Base-by-base conservation (phyloP, 306 rosid genomes). In the Cucumis sativus region DNA sequence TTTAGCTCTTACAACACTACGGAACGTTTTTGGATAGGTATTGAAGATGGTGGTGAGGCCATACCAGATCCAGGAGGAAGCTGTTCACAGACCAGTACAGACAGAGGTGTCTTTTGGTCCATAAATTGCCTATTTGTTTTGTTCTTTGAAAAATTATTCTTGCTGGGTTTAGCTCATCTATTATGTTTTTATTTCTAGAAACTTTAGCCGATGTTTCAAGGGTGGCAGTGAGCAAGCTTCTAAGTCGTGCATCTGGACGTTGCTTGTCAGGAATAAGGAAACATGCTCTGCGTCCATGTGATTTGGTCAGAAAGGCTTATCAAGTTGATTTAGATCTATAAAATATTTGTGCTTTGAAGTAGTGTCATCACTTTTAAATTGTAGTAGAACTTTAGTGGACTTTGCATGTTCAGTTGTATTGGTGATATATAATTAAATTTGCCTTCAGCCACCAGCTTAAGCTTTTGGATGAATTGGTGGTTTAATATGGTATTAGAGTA, bases 171-270 rank as follows among this genome's bases (percentile, higher is more conserved):
- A 13, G 17, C 15, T 23, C 55, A 23, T 76, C 57, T 6, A 13
- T 41, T 40, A 59, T 60, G 54, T 28, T 23, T 71, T 72, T 41
- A 15, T 61, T 77, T 80, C 78, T 79, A 87, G 91, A 74, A 75
- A 68, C 79, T 45, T 86, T 85, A 16, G 83, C 80, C 16, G 70
- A 85, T 30, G 75, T 74, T 68, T 87, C 91, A 75, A 40, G 41
- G 78, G 83, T 82, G 35, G 85, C 83, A 57, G 91, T 87, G 15
- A 79, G 80, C 60, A 85, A 80, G 64, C 80, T 85, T 75, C 80
- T 81, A 16, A 75, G 80, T 52, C 82, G 57, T 58, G 77, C 84
- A 51, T 77, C 79, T 64, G 86, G 81, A 39, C 43, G 61, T 43
- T 12, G 60, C 54, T 74, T 80, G 7, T 43, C 51, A 6, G 87